A percentile compares a stretch with the other conserved stretches of the same genome.
Evolutionary conservation across 345 rosid species (phyloP).

Genomic region (Brassica nigra): DNA sequence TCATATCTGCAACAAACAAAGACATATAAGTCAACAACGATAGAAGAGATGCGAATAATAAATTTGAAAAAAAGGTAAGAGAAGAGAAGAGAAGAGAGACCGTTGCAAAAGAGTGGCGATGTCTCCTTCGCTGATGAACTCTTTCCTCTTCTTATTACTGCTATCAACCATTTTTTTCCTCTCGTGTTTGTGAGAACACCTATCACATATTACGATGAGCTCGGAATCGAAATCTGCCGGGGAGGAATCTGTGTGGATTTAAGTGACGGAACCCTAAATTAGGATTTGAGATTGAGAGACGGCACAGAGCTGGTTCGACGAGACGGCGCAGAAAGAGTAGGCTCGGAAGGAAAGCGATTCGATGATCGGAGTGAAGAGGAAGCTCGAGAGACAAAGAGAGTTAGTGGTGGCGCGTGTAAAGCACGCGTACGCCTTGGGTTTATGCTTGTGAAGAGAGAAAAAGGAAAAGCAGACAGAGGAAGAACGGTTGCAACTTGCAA

Average conservation of each 20-base stretch:
- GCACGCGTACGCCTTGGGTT: constrained; percentile 17
- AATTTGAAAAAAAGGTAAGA: too few species aligned
- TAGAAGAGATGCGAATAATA: background rate
- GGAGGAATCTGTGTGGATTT: background rate
- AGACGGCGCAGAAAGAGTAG: background rate
- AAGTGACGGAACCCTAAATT: constrained; percentile 39
- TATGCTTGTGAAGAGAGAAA: background rate
- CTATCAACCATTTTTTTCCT: constrained; percentile 49
- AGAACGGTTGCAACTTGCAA: constrained; percentile 10
- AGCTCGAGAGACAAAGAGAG: background rate
- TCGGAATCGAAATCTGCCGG: background rate
- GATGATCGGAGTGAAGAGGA: constrained; percentile 6
- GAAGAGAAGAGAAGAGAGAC: constrained; percentile 40
- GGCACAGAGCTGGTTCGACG: background rate
- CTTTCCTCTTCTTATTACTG: constrained; percentile 51
- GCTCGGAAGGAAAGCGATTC: background rate
- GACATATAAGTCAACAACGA: background rate
- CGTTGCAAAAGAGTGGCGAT: constrained; percentile 67
- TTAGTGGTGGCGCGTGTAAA: constrained; percentile 26
- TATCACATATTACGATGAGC: constrained; percentile 41
- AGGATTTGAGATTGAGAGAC: constrained; percentile 42
- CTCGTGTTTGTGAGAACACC: background rate
- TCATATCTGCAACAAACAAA: constrained; percentile 50
- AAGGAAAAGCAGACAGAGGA: background rate
- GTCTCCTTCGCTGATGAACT: constrained; percentile 66